phyloP scores from a whole-genome alignment of 441 rosid genomes.

The Hura crepitans region DNA sequence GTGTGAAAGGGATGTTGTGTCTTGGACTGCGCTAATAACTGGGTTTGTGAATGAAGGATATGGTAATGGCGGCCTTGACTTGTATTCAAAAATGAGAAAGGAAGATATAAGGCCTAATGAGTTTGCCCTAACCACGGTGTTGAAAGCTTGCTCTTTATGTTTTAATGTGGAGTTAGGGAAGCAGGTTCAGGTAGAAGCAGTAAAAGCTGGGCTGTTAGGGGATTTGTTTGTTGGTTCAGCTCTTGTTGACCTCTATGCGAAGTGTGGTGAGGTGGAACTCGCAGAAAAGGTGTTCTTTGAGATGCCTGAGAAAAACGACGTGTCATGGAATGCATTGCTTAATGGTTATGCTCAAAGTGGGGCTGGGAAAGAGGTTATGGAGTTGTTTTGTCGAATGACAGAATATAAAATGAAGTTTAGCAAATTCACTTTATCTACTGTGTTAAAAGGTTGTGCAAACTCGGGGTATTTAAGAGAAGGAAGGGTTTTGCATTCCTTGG shows the following conservation, averaged over 20 bases:
- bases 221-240: constrained; percentile 80
- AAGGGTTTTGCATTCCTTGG: constrained; percentile 37
- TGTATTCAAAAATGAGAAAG: constrained; percentile 47
- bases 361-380: constrained; percentile 37
- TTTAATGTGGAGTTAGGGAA: constrained; percentile 50
- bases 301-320: constrained; percentile 67
- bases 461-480: constrained; percentile 32
- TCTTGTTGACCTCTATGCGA: constrained; percentile 73
- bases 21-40: constrained; percentile 70
- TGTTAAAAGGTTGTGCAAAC: constrained; percentile 35
- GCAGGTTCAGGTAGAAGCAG: constrained; percentile 57
- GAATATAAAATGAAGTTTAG: constrained; percentile 31
- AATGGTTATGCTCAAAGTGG: constrained; percentile 64
- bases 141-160: constrained; percentile 58
- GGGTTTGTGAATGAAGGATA: constrained; percentile 52
- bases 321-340: constrained; percentile 77
- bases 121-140: constrained; percentile 57
- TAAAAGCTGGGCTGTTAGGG: constrained; percentile 50
- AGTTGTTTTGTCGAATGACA: constrained; percentile 35
- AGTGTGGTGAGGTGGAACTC: constrained; percentile 60
- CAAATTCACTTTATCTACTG: constrained; percentile 35
- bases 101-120: constrained; percentile 46
- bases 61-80: constrained; percentile 37
- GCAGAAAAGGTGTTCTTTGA: constrained; percentile 52
- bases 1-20: constrained; percentile 63